Percentiles rank a stretch among this genome's conserved stretches.
phyloP scores from a whole-genome alignment of 2,329 filamentous ascomycete genomes.

The Colletotrichum horii region DNA sequence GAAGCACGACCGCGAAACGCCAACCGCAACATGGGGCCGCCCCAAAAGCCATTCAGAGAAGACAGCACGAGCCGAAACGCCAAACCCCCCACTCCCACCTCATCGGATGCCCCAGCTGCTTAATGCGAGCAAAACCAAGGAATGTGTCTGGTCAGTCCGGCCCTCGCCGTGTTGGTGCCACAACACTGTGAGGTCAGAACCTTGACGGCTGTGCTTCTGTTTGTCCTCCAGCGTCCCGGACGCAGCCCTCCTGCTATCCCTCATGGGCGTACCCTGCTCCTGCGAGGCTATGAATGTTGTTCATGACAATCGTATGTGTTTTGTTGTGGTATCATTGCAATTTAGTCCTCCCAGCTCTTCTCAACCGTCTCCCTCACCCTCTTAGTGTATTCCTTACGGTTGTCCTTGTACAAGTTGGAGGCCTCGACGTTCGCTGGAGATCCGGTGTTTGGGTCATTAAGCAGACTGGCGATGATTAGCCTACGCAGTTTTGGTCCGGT shows the following conservation, averaged over 20 bases:
- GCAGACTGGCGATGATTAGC: slow-evolving; percentile 62
- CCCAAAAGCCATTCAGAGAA: slow-evolving; percentile 12
- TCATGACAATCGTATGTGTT: slow-evolving; percentile 16
- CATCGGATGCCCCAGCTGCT: slow-evolving; percentile 8
- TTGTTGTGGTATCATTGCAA: slow-evolving; percentile 5
- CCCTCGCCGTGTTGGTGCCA: not conserved
- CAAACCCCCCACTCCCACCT: slow-evolving; percentile 12
- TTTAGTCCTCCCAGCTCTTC: slow-evolving; percentile 96
- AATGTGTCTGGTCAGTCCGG: not conserved
- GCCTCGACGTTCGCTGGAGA: slow-evolving; percentile 98
- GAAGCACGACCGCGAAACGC: slow-evolving; percentile 18
- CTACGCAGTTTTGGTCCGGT: not conserved
- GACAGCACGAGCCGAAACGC: slow-evolving; percentile 22
- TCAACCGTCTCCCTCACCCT: slow-evolving; percentile 95
- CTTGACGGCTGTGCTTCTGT: not conserved
- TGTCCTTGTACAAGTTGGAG: slow-evolving; percentile 98
- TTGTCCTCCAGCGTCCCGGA: not conserved
- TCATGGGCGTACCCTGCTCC: not conserved
- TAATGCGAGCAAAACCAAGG: slow-evolving; percentile 12
- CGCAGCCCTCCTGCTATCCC: not conserved
- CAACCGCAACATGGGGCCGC: slow-evolving; percentile 14
- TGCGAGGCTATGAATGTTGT: not conserved
- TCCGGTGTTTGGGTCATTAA: slow-evolving; percentile 98
- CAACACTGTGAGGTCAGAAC: not conserved
- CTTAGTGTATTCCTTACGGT: slow-evolving; percentile 95